Evolutionary conservation across 768 basidiomycete genomes (phyloP), one percentile per base, ranked within the genome.

Genomic region (Aureoboletus auriporus): DNA sequence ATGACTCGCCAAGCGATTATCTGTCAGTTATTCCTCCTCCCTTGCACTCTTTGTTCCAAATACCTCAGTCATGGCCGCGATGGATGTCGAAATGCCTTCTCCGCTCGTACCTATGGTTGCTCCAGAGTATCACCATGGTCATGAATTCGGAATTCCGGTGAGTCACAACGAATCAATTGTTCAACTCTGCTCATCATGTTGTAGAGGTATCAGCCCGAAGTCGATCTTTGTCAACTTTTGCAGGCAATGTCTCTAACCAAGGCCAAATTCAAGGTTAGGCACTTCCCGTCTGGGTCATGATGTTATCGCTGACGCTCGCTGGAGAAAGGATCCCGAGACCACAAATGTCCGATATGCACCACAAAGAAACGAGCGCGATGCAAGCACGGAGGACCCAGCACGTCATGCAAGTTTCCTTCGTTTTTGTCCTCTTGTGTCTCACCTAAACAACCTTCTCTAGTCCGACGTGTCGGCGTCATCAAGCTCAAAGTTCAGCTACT

Each of bases 171-270:
- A 28, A 16, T 26, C 8, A 1, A 41, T 47, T 38, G 4, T 31
- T 52, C 45, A 34, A 40, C 57, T 35, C 51, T 42, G 2, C 20
- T 23, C 37, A 29, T 34, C 34, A 20, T 27, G 12, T 11, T 35
- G 10, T 36, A 67, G 65, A 48, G 52, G 37, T 68, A 60, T 50
- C 58, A 59, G 35, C 45, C 65, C 14, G 65, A 69, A 6, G 62
- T 76, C 49, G 77, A 82, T 61, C 67, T 83, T 26, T 82, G 81
- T 58, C 69, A 73, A 40, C 65, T 82, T 0, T 49, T 83, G 33
- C 73, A 76, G 42, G 71, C 72, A 13, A 74, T 83, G 75, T 74
- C 73, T 42, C 64, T 80, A 9, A 73, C 46, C 49, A 71, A 62
- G 67, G 60, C 40, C 9, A 59, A 63, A 26, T 51, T 53, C 51